Conservation (phyloP, 2,329 filamentous ascomycete genomes). For the Chaetomium globosum region DNA sequence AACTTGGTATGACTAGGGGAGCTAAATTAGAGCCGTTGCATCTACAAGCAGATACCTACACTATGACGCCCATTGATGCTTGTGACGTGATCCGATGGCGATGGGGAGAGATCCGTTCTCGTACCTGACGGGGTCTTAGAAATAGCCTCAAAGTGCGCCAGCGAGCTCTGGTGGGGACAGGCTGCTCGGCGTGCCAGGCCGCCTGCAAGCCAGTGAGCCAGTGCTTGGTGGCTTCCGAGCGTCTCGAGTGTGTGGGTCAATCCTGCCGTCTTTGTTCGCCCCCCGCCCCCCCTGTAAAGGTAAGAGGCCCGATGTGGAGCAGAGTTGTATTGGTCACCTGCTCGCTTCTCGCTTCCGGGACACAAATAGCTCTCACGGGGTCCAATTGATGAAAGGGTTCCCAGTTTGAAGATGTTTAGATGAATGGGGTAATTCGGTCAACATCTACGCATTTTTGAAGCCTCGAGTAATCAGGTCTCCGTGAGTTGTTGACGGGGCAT, state of each 20-base stretch:
- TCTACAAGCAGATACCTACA: background rate
- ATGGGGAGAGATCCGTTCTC: background rate
- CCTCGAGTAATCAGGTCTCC: background rate
- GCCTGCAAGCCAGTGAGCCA: background rate
- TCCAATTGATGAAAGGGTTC: background rate
- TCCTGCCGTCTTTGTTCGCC: slow-evolving; percentile 13
- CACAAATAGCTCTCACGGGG: slow-evolving; percentile 10
- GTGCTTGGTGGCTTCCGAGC: background rate
- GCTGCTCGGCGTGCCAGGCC: background rate
- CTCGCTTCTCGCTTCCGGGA: slow-evolving; percentile 8
- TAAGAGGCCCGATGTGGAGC: slow-evolving; percentile 24
- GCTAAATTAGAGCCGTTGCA: background rate
- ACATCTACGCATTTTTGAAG: background rate
- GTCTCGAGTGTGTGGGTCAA: slow-evolving; percentile 20
- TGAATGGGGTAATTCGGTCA: background rate
- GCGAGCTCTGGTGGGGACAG: slow-evolving; percentile 12
- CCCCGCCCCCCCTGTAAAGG: slow-evolving; percentile 11
- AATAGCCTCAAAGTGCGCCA: slow-evolving; percentile 13
- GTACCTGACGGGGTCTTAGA: slow-evolving; percentile 8
- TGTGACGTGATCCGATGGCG: slow-evolving; percentile 12
- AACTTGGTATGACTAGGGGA: too few species aligned
- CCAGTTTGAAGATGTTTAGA: background rate
- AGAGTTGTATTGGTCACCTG: slow-evolving; percentile 27
- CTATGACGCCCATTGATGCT: background rate
- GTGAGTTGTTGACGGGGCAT: background rate